Evolutionary conservation across 1,284 basidiomycete species (phyloP).

Genomic region (Fistulinella cinereoalba): DNA sequence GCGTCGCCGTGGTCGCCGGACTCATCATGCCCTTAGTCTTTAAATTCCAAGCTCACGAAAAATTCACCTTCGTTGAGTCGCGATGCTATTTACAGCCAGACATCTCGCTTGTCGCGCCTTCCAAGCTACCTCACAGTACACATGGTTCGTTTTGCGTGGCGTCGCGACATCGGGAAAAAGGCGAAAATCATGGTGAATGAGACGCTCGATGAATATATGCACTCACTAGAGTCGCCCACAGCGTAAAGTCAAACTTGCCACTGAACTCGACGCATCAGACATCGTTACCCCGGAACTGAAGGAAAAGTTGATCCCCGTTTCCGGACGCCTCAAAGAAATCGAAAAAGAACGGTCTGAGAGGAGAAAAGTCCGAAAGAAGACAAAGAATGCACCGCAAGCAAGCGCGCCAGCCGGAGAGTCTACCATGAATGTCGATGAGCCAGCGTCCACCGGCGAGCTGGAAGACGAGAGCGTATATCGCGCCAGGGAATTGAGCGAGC

Average conservation of each 20-base stretch:
- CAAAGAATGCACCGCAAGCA: constrained; percentile 45
- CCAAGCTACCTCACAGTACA: constrained; percentile 86
- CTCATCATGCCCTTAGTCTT: constrained; percentile 49
- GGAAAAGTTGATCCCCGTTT: constrained; percentile 67
- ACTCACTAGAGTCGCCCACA: constrained; percentile 26
- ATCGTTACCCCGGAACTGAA: constrained; percentile 80
- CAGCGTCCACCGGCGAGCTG: constrained; percentile 41
- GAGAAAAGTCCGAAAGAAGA: constrained; percentile 76
- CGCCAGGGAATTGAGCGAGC: constrained; percentile 60
- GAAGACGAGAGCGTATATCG: constrained; percentile 62
- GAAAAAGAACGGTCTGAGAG: constrained; percentile 86
- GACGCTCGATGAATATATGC: not conserved
- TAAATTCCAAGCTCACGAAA: constrained; percentile 88
- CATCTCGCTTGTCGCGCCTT: constrained; percentile 79
- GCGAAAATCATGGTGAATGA: constrained; percentile 81
- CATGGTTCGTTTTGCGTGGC: constrained; percentile 96
- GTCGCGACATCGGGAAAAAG: constrained; percentile 87
- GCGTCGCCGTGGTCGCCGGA: not conserved
- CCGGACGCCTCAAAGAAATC: constrained; percentile 70
- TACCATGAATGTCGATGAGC: constrained; percentile 28
- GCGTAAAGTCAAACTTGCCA: constrained; percentile 93
- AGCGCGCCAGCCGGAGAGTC: constrained; percentile 29
- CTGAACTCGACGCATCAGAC: constrained; percentile 84
- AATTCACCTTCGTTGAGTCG: constrained; percentile 77
- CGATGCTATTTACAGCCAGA: constrained; percentile 82